Percentiles rank a stretch among this genome's conserved stretches.
Conservation (phyloP, 495 filamentous ascomycete species). For the Xylaria sp. region DNA sequence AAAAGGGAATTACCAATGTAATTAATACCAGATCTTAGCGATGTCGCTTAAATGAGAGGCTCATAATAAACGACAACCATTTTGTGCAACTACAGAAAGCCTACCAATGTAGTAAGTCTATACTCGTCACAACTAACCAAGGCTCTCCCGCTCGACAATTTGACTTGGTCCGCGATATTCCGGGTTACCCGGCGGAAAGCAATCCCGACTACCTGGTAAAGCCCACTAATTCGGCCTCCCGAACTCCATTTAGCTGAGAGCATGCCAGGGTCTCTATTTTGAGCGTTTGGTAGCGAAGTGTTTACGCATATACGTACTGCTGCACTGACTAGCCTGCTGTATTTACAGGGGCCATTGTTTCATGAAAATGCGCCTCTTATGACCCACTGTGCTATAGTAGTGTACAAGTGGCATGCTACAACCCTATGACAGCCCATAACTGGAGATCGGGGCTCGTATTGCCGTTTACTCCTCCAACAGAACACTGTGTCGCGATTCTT, state of each 20-base stretch:
- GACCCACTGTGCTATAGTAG: slow-evolving; percentile 1
- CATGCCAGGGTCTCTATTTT: slow-evolving; percentile 12
- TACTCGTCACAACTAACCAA: not conserved
- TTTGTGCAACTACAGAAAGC: not conserved
- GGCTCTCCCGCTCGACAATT: not conserved
- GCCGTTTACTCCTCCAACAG: not conserved
- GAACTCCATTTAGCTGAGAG: not conserved
- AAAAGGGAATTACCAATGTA: not conserved
- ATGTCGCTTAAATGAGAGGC: not conserved
- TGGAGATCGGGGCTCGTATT: slow-evolving; percentile 13
- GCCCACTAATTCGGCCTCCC: not conserved
- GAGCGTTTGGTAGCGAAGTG: not conserved
- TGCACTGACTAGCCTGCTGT: not conserved
- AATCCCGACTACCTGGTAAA: slow-evolving; percentile 16
- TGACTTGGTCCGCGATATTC: not conserved
- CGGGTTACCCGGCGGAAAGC: not conserved
- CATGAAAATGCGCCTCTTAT: not conserved
- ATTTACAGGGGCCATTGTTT: not conserved
- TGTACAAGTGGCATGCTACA: too few species aligned
- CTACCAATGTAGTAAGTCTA: not conserved
- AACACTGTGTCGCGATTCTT: not conserved
- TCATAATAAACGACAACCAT: not conserved
- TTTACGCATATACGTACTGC: not conserved
- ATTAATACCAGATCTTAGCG: not conserved
- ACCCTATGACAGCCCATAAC: not conserved